Evolutionary conservation across 2,329 filamentous ascomycete species (phyloP).

Genomic region (Cladosporium sp.): DNA sequence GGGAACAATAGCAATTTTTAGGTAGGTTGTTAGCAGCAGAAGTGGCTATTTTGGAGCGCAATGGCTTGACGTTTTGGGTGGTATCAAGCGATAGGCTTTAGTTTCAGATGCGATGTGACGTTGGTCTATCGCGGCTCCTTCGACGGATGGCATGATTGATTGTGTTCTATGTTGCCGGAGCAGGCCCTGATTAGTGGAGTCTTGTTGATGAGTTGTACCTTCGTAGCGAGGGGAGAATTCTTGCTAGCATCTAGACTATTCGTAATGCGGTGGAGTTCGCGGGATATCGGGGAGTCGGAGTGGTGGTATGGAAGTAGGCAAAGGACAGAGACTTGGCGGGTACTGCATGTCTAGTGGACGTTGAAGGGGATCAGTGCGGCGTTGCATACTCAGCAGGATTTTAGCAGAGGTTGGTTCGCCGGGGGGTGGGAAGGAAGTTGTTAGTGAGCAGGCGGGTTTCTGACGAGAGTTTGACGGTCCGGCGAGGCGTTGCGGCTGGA

Average conservation of each 20-base stretch:
- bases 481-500: neutral
- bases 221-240: neutral
- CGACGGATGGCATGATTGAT: neutral
- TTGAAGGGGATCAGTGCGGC: neutral
- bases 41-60: neutral
- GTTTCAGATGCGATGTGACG: constrained; percentile 5
- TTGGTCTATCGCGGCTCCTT: neutral
- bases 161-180: neutral
- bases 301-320: neutral
- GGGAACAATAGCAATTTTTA: neutral
- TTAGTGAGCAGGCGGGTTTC: neutral
- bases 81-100: neutral
- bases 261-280: neutral
- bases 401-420: neutral
- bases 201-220: neutral
- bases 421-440: neutral
- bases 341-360: neutral
- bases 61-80: no score
- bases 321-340: neutral
- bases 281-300: neutral
- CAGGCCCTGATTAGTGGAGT: neutral
- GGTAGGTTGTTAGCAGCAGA: neutral
- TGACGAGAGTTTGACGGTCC: neutral
- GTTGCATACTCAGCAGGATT: neutral
- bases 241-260: neutral